These are phyloP conservation scores for Purshia tridentata DNA, from an alignment of 306 rosid species.

Conservation along the genomic window DNA sequence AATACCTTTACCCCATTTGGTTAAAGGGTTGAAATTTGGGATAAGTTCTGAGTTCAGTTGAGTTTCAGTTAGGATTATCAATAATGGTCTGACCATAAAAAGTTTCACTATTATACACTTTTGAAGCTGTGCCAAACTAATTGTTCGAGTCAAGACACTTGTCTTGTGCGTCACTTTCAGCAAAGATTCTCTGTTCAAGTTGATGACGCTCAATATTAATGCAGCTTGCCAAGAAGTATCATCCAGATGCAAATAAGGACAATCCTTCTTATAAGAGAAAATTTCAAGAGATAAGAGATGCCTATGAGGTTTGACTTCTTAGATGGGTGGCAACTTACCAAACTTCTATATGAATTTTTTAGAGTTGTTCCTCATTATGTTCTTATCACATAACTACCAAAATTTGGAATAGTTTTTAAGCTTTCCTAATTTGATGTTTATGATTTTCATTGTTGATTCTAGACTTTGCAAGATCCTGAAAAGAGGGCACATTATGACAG, in stretches of 20 bases:
- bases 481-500: slow-evolving; percentile 66
- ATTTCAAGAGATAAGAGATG: slow-evolving; percentile 94
- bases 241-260: slow-evolving; percentile 88
- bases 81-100: background rate
- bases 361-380: background rate
- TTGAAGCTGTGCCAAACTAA: background rate
- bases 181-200: background rate
- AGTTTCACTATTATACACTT: background rate
- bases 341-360: background rate
- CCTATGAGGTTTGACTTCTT: slow-evolving; percentile 70
- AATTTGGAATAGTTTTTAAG: background rate
- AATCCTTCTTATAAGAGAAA: slow-evolving; percentile 81
- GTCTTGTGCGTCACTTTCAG: background rate
- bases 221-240: slow-evolving; percentile 95
- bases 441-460: slow-evolving; percentile 24
- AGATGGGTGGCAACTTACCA: background rate
- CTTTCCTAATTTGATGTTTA: background rate
- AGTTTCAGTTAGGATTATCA: background rate
- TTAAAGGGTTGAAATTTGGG: background rate
- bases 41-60: background rate
- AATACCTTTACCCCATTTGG: background rate
- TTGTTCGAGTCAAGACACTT: background rate
- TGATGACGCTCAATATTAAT: slow-evolving; percentile 4
- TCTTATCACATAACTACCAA: background rate
- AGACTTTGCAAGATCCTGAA: slow-evolving; percentile 78